Evolutionary conservation across 257 asterid species (phyloP).

Genomic region (Solanum rostratum): DNA sequence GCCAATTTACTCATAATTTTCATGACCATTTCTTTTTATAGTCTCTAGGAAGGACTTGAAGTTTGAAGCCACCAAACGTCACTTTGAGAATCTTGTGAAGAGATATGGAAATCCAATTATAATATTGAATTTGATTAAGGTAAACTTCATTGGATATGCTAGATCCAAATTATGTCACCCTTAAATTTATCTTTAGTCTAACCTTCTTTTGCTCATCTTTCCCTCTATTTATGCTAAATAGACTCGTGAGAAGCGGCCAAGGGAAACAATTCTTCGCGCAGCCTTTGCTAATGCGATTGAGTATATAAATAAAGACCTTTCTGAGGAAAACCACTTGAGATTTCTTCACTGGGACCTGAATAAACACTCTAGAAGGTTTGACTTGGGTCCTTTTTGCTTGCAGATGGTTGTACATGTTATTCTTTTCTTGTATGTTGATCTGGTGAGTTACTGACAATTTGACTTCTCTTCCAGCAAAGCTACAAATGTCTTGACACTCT

Average conservation of each 20-base stretch:
- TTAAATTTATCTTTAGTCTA: not conserved
- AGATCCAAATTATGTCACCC: not conserved
- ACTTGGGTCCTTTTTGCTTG: not conserved
- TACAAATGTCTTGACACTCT: conserved; percentile 45
- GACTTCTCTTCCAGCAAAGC: conserved; percentile 44
- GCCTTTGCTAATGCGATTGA: conserved; percentile 85
- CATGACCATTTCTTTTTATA: conserved; percentile 19
- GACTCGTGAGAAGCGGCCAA: conserved; percentile 92
- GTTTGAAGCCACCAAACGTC: conserved; percentile 86
- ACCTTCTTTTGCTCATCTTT: not conserved
- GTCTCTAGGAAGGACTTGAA: conserved; percentile 71
- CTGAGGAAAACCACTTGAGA: conserved; percentile 57
- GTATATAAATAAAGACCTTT: conserved; percentile 53
- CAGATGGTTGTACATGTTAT: not conserved
- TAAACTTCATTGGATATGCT: conserved; percentile 8
- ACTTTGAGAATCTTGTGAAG: conserved; percentile 73
- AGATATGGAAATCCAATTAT: conserved; percentile 94
- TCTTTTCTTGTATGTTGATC: not conserved
- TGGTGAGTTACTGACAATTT: not conserved
- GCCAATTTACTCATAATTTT: not conserved
- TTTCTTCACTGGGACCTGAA: conserved; percentile 96
- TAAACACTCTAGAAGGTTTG: conserved; percentile 63
- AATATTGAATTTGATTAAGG: conserved; percentile 89
- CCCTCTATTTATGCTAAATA: conserved; percentile 8
- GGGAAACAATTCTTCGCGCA: conserved; percentile 76